A percentile compares a stretch with the other conserved stretches of the same genome.
Evolutionary conservation across 1,139 yeast species (phyloP).

Genomic region (Yamadazyma buinensis): DNA sequence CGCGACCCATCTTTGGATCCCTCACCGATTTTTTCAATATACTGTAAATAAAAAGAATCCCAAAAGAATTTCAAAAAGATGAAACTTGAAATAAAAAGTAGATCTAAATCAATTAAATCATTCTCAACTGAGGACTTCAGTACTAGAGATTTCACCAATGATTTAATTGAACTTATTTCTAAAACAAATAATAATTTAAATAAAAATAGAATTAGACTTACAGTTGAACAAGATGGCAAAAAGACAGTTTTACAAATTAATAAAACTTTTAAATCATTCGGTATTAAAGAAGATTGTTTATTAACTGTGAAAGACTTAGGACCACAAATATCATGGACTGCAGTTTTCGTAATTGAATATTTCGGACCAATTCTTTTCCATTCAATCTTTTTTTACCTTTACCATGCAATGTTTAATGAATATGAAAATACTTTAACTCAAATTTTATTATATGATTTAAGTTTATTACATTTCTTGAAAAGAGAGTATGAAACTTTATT

Average conservation of each 20-base stretch:
- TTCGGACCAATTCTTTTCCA: constrained; percentile 85
- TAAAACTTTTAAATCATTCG: constrained; percentile 30
- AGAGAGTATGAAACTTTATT: constrained; percentile 84
- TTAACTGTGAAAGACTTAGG: constrained; percentile 75
- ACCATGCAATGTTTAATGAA: constrained; percentile 19
- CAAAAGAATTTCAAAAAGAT: no score
- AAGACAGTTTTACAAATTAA: constrained; percentile 31
- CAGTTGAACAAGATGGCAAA: constrained; percentile 28
- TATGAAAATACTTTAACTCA: constrained; percentile 11
- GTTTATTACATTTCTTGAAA: constrained; percentile 73
- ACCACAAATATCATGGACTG: constrained; percentile 88
- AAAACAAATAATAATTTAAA: constrained; percentile 33
- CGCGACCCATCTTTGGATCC: no score
- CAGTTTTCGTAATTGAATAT: constrained; percentile 84
- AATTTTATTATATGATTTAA: constrained; percentile 28
- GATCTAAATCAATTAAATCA: constrained; percentile 47
- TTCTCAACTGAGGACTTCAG: constrained; percentile 33
- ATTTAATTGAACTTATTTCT: constrained; percentile 38
- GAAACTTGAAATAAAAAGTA: constrained; percentile 24
- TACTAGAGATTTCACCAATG: constrained; percentile 25
- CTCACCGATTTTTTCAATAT: no score
- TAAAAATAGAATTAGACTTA: constrained; percentile 32
- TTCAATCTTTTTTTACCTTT: constrained; percentile 53
- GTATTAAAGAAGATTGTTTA: constrained; percentile 26
- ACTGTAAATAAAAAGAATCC: no score